phyloP scores from a whole-genome alignment of 305 asterid species.

The Caryopteris hybrid region DNA sequence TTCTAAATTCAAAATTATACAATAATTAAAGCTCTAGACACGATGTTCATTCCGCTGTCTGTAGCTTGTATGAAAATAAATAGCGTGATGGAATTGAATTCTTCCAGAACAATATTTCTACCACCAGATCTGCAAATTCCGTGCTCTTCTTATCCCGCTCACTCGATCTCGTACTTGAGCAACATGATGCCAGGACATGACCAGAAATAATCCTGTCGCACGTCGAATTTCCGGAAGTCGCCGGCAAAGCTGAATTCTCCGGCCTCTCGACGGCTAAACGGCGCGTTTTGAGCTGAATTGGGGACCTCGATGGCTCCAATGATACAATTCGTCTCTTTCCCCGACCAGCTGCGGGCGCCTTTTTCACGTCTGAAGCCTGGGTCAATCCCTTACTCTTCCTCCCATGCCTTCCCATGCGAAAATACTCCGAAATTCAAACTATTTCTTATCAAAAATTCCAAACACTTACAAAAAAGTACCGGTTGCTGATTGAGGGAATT shows the following conservation, averaged over 20 bases:
- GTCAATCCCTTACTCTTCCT: constrained; percentile 29
- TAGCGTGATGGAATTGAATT: constrained; percentile 3
- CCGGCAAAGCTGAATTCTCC: constrained; percentile 26
- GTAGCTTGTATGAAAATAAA: constrained; percentile 8
- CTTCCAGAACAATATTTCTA: constrained; percentile 2
- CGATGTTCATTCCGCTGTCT: constrained; percentile 14
- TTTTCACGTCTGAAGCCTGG: constrained; percentile 23
- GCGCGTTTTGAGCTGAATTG: constrained; percentile 28
- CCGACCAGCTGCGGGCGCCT: constrained; percentile 14
- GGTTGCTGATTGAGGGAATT: constrained; percentile 17
- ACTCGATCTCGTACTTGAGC: too few relatives aligned
- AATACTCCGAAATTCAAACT: background rate
- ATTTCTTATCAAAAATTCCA: background rate
- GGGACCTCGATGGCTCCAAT: constrained; percentile 22
- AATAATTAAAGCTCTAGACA: constrained; percentile 11
- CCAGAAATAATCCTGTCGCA: constrained; percentile 23
- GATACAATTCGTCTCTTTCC: constrained; percentile 35
- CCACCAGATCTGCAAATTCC: constrained; percentile 54
- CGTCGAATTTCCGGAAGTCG: constrained; percentile 12
- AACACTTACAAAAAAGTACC: background rate
- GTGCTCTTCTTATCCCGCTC: too few relatives aligned
- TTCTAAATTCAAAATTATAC: background rate
- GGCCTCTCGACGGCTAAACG: constrained; percentile 7
- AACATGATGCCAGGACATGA: constrained; percentile 32
- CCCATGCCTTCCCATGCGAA: constrained; percentile 18